Percentiles rank a stretch among this genome's conserved stretches.
phyloP scores from a whole-genome alignment of 2,329 filamentous ascomycete genomes.

The Talaromyces sp. region DNA sequence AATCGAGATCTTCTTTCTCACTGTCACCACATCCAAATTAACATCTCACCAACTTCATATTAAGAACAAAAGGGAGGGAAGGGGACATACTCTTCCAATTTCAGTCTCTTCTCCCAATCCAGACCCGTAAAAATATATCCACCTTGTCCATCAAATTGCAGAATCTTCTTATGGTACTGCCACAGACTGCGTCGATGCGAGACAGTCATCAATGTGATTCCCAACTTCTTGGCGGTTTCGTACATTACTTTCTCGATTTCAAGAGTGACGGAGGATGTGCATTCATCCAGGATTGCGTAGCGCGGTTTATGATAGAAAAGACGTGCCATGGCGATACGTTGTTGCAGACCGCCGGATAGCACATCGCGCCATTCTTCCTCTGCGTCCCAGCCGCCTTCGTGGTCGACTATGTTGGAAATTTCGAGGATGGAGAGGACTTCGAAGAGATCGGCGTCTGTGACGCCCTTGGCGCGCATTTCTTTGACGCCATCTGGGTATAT shows the following conservation, averaged over 20 bases:
- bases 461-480: slow-evolving; percentile 79
- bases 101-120: slow-evolving; percentile 80
- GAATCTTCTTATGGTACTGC: slow-evolving; percentile 92
- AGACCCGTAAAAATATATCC: slow-evolving; percentile 84
- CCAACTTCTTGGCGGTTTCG: slow-evolving; percentile 85
- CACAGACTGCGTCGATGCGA: slow-evolving; percentile 87
- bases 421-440: slow-evolving; percentile 75
- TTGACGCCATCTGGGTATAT: slow-evolving; percentile 90
- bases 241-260: slow-evolving; percentile 97
- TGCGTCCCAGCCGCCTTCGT: slow-evolving; percentile 82
- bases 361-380: slow-evolving; percentile 97
- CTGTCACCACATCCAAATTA: slow-evolving; percentile 33
- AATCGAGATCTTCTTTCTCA: slow-evolving; percentile 90
- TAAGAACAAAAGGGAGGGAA: not conserved
- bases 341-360: slow-evolving; percentile 86
- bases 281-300: slow-evolving; percentile 96
- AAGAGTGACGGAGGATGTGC: slow-evolving; percentile 89
- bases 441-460: slow-evolving; percentile 78
- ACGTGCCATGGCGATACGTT: slow-evolving; percentile 93
- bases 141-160: slow-evolving; percentile 96
- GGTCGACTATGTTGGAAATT: slow-evolving; percentile 76
- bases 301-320: slow-evolving; percentile 90
- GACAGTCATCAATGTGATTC: slow-evolving; percentile 96
- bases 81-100: slow-evolving; percentile 71
- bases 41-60: not conserved